Base-by-base conservation (phyloP, 2,329 filamentous ascomycete genomes). In the Colletotrichum musae region DNA sequence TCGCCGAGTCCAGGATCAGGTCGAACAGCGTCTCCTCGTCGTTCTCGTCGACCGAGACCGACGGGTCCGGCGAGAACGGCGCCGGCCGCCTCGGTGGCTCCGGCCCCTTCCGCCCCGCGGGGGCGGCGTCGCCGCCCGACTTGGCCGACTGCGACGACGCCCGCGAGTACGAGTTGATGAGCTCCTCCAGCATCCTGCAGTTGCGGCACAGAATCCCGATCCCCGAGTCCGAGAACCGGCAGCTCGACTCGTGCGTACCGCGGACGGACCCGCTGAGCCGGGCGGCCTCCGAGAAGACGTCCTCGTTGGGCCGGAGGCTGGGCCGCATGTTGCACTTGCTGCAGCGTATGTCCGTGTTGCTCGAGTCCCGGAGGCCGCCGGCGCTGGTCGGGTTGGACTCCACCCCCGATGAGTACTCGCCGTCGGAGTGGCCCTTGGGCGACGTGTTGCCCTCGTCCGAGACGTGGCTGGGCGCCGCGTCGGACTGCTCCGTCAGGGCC, bases 311-410 rank as follows among this genome's bases (percentile, higher is more conserved):
- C 4, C 62, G 67, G 24, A 70, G 67, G 7, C 56, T 61, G 1
- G 63, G 62, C 21, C 67, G 50, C 63, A 70, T 70, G 57, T 70
- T 67, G 45, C 67, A 70, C 16, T 70, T 70, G 50, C 67, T 70
- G 51, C 67, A 70, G 9, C 67, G 56, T 6, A 70, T 70, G 10
- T 70, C 67, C 6, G 62, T 61, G n/a, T 56, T 60, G 0, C 28
- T 58, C 6, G 62, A 70, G 51, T 61, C 51, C 10, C 62, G 56
- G 21, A 57, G 41, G 16, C 67, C 48, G 39, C 43, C 57, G 24
- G 56, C 67, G 45, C 67, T 70, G 26, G 56, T 60, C 13, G 67
- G 62, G 26, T 58, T 67, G 18, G 67, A 70, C 9, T 70, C 67
- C 2, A 70, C 67, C 1, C 67, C 67, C 1, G 67, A 70, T 1